Conservation (phyloP, 495 filamentous ascomycete species). For the Xylaria telfairii region DNA sequence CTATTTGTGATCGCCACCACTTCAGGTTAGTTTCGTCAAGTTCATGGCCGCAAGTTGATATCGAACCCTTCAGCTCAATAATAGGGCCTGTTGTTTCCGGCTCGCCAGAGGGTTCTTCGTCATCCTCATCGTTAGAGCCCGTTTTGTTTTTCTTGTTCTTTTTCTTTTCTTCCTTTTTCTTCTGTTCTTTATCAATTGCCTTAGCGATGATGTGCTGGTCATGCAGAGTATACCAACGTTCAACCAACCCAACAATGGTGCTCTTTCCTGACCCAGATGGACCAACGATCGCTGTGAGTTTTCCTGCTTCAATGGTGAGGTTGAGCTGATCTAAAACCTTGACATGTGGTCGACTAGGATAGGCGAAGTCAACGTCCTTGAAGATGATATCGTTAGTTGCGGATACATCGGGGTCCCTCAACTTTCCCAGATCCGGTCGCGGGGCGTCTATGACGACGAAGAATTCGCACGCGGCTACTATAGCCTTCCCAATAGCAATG, state of each 20-base stretch:
- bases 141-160: slow-evolving; percentile 44
- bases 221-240: slow-evolving; percentile 86
- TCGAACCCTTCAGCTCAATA: slow-evolving; percentile 52
- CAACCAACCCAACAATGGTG: slow-evolving; percentile 88
- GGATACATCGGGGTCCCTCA: slow-evolving; percentile 53
- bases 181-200: slow-evolving; percentile 51
- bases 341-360: slow-evolving; percentile 71
- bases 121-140: slow-evolving; percentile 40
- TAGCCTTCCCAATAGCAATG: slow-evolving; percentile 58
- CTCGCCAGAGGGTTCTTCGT: slow-evolving; percentile 30
- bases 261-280: slow-evolving; percentile 88
- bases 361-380: slow-evolving; percentile 66
- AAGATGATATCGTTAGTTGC: slow-evolving; percentile 64
- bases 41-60: slow-evolving; percentile 63
- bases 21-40: slow-evolving; percentile 62
- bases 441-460: slow-evolving; percentile 64
- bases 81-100: slow-evolving; percentile 46
- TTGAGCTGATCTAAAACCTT: slow-evolving; percentile 63
- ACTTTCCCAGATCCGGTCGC: slow-evolving; percentile 47
- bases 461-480: slow-evolving; percentile 61
- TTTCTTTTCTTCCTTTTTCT: slow-evolving; percentile 49
- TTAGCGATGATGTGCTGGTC: slow-evolving; percentile 56
- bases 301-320: slow-evolving; percentile 70
- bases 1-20: slow-evolving; percentile 73
- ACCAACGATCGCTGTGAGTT: slow-evolving; percentile 87